These are phyloP conservation scores for Teratosphaeria destructans DNA, from an alignment of 2,329 filamentous ascomycete genomes.

Conservation along the genomic window DNA sequence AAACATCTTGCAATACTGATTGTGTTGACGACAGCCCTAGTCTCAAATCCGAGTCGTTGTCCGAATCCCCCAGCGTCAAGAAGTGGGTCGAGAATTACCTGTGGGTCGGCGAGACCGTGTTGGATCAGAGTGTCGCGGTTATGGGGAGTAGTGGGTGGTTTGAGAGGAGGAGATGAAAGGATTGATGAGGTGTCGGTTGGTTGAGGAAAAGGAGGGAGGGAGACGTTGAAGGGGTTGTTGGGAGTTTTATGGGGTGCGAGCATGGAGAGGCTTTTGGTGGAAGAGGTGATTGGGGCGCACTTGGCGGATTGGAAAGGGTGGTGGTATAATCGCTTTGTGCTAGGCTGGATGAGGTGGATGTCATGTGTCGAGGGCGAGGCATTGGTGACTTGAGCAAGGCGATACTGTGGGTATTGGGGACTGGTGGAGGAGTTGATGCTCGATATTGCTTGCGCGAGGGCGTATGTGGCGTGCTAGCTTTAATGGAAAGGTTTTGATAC, in stretches of 20 bases:
- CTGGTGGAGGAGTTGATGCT: too few species aligned
- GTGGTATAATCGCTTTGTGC: too few species aligned
- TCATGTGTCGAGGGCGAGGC: too few species aligned
- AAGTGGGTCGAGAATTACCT: conserved; percentile 91
- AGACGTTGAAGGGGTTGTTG: neutral
- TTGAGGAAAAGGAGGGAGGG: neutral
- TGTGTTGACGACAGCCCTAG: conserved; percentile 48
- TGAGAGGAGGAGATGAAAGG: conserved; percentile 65
- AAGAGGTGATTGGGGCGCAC: neutral
- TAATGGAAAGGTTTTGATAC: too few species aligned
- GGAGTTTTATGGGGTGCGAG: too few species aligned
- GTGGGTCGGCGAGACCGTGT: conserved; percentile 90
- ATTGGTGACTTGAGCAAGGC: too few species aligned
- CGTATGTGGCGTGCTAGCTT: too few species aligned
- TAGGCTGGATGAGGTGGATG: too few species aligned
- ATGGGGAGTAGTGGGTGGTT: conserved; percentile 84
- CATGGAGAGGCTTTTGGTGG: too few species aligned
- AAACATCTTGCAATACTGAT: conserved; percentile 31
- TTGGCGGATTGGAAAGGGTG: neutral
- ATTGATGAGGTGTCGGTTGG: neutral
- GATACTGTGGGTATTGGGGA: too few species aligned
- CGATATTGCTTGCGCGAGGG: too few species aligned
- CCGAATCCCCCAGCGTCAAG: conserved; percentile 72
- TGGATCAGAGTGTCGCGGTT: conserved; percentile 92
- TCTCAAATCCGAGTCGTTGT: conserved; percentile 76